Conservation (phyloP, 345 rosid species). For the Psidium guajava region DNA sequence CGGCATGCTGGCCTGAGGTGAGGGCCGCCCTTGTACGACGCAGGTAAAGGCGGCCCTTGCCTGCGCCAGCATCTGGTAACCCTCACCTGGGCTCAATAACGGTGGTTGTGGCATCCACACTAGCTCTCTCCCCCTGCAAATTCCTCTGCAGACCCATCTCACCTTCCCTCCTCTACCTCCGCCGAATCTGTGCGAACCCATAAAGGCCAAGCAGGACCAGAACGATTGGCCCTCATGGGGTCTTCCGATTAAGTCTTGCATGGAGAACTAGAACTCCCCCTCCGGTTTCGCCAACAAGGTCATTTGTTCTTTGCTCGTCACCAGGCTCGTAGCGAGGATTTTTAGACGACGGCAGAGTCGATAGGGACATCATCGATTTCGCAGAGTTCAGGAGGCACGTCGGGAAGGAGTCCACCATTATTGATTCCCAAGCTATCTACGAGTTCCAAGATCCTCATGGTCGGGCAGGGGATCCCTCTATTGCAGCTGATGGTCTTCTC, state of each 20-base stretch:
- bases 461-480: slow-evolving; percentile 76
- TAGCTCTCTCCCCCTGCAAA: not conserved
- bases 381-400: slow-evolving; percentile 91
- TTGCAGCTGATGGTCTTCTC: slow-evolving; percentile 77
- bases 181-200: not conserved
- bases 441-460: slow-evolving; percentile 82
- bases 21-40: too few species aligned
- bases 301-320: slow-evolving; percentile 74
- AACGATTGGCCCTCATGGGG: slow-evolving; percentile 13
- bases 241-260: slow-evolving; percentile 52
- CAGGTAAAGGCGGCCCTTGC: too few species aligned
- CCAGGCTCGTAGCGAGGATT: slow-evolving; percentile 82
- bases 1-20: too few species aligned
- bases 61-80: too few species aligned
- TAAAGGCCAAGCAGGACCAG: slow-evolving; percentile 8
- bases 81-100: not conserved
- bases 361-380: slow-evolving; percentile 69
- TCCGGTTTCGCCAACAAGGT: slow-evolving; percentile 65
- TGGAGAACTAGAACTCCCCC: slow-evolving; percentile 66
- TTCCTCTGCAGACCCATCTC: slow-evolving; percentile 32
- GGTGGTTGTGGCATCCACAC: slow-evolving; percentile 1
- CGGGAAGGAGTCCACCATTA: slow-evolving; percentile 60
- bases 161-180: slow-evolving; percentile 41
- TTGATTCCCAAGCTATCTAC: slow-evolving; percentile 79
- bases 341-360: slow-evolving; percentile 90